These are phyloP conservation scores for Eucalyptus rudis DNA, from an alignment of 345 rosid genomes.

Conservation along the genomic window DNA sequence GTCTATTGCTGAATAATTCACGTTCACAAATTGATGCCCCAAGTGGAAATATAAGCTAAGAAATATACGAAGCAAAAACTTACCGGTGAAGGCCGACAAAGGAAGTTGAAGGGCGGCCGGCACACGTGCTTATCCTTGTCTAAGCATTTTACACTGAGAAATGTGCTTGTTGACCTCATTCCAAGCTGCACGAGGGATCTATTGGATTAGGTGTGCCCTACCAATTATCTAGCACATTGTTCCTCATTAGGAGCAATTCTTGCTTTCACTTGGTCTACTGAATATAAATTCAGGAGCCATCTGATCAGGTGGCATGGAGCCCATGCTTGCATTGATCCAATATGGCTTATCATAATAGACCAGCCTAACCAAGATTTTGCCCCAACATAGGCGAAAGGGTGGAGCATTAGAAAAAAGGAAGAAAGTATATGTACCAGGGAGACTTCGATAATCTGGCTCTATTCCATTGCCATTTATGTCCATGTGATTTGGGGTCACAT, in stretches of 20 bases:
- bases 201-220: background rate
- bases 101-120: background rate
- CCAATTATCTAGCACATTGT: background rate
- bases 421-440: slow-evolving; percentile 45
- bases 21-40: background rate
- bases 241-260: background rate
- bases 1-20: background rate
- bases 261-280: background rate
- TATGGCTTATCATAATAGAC: background rate
- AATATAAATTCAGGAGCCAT: background rate
- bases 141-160: slow-evolving; percentile 36
- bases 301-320: background rate
- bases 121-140: slow-evolving; percentile 20
- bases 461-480: slow-evolving; percentile 94
- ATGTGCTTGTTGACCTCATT: slow-evolving; percentile 50
- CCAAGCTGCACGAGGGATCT: slow-evolving; percentile 41
- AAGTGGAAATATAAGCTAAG: background rate
- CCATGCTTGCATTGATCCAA: background rate
- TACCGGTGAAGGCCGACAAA: background rate
- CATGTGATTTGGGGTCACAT: slow-evolving; percentile 78
- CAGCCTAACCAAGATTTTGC: background rate
- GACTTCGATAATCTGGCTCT: slow-evolving; percentile 54
- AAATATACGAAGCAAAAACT: background rate
- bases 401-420: background rate
- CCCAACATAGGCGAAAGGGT: background rate